A percentile compares a stretch with the other conserved stretches of the same genome.
Evolutionary conservation across 2,329 filamentous ascomycete genomes (phyloP).

Genomic region (Botrytis porri): DNA sequence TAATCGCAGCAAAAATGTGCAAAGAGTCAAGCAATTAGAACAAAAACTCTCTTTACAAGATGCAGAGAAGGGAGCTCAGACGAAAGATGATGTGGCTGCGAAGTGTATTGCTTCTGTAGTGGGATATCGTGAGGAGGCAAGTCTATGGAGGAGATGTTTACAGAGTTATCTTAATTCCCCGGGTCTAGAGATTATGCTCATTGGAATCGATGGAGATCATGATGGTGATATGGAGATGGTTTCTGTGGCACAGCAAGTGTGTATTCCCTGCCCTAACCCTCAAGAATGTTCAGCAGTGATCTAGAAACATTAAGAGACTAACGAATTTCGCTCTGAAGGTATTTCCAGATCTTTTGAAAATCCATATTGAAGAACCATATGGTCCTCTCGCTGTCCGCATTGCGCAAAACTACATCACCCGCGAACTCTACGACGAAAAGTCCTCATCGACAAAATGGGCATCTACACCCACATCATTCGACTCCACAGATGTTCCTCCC

Average conservation of each 20-base stretch:
- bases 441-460: constrained; percentile 9
- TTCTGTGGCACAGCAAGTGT: constrained; percentile 23
- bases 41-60: constrained; percentile 17
- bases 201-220: constrained; percentile 26
- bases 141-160: constrained; percentile 23
- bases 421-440: constrained; percentile 20
- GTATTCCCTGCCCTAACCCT: neutral
- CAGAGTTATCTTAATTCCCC: constrained; percentile 24
- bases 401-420: constrained; percentile 23
- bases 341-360: constrained; percentile 24
- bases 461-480: neutral
- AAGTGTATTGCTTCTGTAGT: constrained; percentile 25
- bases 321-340: constrained; percentile 10
- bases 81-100: constrained; percentile 18
- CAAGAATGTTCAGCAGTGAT: neutral
- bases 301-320: constrained; percentile 1
- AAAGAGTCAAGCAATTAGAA: constrained; percentile 20
- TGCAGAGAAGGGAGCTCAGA: constrained; percentile 21
- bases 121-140: constrained; percentile 25
- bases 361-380: constrained; percentile 25
- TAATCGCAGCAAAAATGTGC: constrained; percentile 24
- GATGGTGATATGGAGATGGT: constrained; percentile 27
- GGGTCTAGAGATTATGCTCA: constrained; percentile 23
- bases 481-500: constrained; percentile 14
- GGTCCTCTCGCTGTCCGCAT: constrained; percentile 24